Evolutionary conservation across 1,139 yeast species (phyloP), one percentile per base, ranked within the genome.

Genomic region (Scheffersomyces illinoinensis): DNA sequence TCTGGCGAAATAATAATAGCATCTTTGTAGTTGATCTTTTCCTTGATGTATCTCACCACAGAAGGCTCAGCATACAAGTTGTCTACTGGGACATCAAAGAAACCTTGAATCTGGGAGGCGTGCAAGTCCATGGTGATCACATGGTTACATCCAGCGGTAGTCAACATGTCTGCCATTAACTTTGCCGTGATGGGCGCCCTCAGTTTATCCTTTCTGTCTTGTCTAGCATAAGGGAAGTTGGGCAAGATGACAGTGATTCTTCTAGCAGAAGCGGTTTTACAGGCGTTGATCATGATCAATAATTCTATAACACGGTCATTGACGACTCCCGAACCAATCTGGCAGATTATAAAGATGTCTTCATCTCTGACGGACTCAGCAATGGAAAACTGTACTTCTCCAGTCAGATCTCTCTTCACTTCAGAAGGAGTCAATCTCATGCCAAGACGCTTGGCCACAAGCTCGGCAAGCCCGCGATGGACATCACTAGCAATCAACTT

Each of bases 151-250:
- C 99, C 99, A 18, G 98, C 97, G 3, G 97, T 91, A 58, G 95
- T 92, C 61, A 95, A 81, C 90, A 95, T 86, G 71, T 93, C 95
- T 52, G 99, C 98, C 88, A 93, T 91, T 62, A 93, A 83, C 75
- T 95, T 93, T 59, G 99, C 98, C 10, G 98, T 93, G 68, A 95
- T 95, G 56, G 98, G 98, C 10, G 99, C 99, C 70, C 99, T 84
- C 61, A 93, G 87, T 76, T 95, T 95, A 76, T 95, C 98, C 76
- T 95, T 95, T 73, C 96, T 86, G 76, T 95, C 99, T 77, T 95
- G 99, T 76, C 99, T 87, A 24, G 98, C 98, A 71, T 95, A 95
- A 3, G 98, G 98, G 77, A 93, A 95, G 74, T 90, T 91, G 57
- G 99, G 99, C 66, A 95, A 84, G 50, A 95, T 97, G 1, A 96